These are phyloP conservation scores for Kodamaea kakaduensis DNA, from an alignment of 805 yeast genomes.

Conservation along the genomic window DNA sequence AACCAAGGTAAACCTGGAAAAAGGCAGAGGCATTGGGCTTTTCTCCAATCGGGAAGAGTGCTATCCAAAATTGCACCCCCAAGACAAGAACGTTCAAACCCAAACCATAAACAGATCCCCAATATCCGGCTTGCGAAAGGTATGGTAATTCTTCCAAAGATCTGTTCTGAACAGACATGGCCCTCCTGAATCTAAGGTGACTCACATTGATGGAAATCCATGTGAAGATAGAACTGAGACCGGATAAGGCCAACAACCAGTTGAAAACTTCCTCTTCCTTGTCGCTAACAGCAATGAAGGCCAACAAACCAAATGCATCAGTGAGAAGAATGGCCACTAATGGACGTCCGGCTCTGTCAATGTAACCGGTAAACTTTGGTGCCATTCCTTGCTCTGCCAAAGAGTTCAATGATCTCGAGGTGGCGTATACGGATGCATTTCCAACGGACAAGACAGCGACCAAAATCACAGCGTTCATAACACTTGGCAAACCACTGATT, in stretches of 20 bases:
- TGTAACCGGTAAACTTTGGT: constrained; percentile 57
- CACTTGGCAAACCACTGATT: constrained; percentile 61
- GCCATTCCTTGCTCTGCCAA: constrained; percentile 65
- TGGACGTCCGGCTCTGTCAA: constrained; percentile 78
- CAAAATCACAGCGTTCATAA: constrained; percentile 66
- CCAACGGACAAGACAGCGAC: constrained; percentile 70
- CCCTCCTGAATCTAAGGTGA: constrained; percentile 61
- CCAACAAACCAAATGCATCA: constrained; percentile 50
- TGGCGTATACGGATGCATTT: constrained; percentile 64
- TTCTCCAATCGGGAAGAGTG: constrained; percentile 36
- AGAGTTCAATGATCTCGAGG: constrained; percentile 64
- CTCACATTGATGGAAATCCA: constrained; percentile 73
- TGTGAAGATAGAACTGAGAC: constrained; percentile 67
- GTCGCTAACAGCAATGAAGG: constrained; percentile 59
- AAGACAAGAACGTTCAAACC: constrained; percentile 30
- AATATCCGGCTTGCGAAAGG: constrained; percentile 32
- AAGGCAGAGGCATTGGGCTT: constrained; percentile 32
- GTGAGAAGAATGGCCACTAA: constrained; percentile 56
- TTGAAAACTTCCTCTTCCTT: constrained; percentile 55
- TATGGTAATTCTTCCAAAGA: constrained; percentile 31
- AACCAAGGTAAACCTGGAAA: constrained; percentile 45
- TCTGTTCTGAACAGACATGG: constrained; percentile 48
- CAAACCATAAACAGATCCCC: constrained; percentile 33
- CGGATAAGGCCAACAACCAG: constrained; percentile 73
- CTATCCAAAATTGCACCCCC: constrained; percentile 39